phyloP scores from a whole-genome alignment of 2,329 filamentous ascomycete genomes.

The Colletotrichum sp. region DNA sequence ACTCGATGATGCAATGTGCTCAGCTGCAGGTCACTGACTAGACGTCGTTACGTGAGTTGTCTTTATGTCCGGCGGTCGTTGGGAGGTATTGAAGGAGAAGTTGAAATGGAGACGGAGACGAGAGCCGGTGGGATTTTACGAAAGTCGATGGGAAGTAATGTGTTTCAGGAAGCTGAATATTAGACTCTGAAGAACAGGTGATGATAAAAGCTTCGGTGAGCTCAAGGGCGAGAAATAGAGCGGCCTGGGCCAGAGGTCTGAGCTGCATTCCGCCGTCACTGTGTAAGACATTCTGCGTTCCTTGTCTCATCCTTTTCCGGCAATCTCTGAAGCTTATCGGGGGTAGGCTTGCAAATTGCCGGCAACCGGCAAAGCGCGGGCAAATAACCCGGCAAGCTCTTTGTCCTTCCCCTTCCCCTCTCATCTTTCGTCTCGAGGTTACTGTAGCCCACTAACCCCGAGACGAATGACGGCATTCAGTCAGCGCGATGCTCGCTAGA shows the following conservation, averaged over 20 bases:
- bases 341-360: background rate
- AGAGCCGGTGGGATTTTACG: background rate
- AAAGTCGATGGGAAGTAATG: background rate
- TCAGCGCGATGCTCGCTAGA: background rate
- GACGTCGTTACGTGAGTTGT: background rate
- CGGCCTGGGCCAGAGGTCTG: background rate
- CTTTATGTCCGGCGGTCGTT: background rate
- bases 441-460: background rate
- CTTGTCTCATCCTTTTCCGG: background rate
- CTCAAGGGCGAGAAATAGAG: background rate
- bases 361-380: background rate
- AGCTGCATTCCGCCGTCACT: background rate
- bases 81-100: background rate
- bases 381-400: background rate
- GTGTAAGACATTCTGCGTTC: background rate
- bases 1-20: background rate
- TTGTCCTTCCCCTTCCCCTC: background rate
- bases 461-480: background rate
- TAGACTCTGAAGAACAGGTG: background rate
- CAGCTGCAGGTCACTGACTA: slow-evolving; percentile 1
- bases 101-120: background rate
- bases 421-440: background rate
- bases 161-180: background rate
- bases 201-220: background rate
- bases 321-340: background rate